Base-by-base conservation (phyloP, 2,329 filamentous ascomycete species). In the Cadophora malorum region DNA sequence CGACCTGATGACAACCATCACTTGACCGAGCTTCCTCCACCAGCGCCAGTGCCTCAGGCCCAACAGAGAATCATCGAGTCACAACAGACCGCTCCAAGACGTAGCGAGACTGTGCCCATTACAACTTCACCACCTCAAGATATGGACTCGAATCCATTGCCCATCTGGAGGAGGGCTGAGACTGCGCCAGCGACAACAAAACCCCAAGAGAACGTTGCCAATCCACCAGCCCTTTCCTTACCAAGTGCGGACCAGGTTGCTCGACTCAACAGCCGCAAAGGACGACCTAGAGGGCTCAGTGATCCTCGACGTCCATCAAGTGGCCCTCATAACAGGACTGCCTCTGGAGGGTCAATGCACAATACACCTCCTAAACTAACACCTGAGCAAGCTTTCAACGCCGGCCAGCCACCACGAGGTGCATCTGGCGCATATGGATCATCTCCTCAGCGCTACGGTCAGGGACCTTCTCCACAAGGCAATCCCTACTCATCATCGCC, bases 231-330 rank as follows among this genome's bases (percentile, higher is more conserved):
- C 45, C 47, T 59, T 47, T 60, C 69, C 16, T 55, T 72, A 33
- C 76, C 76, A 21, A 77, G 71, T 63, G 67, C 76, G 1, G 73
- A 74, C 61, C 75, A 77, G 65, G 59, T 78, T 25, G 73, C 73
- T 52, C 74, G 76, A 31, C 70, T 78, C 14, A 76, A 76, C 23
- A 76, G 73, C 61, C 75, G 76, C 4, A 74, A 67, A 69, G 74
- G 73, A n/a, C 74, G 75, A 19, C 75, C 76, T n/a, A 63, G 65
- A 23, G 65, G 68, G 16, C 56, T 77, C 3, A 68, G 63, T n/a
- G 74, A 77, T 70, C 75, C 69, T 69, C 67, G 75, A 59, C 74
- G 74, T 25, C 23, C 66, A 14, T 75, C 76, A n/a, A 68, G 67
- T 33, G 64, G 66, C 14, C 53, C 47, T 49, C 65, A 70, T 58